Percentiles rank a stretch among this genome's conserved stretches.
These are phyloP conservation scores for Yarrowia osloensis DNA, from an alignment of 805 yeast species.

Conservation along the genomic window DNA sequence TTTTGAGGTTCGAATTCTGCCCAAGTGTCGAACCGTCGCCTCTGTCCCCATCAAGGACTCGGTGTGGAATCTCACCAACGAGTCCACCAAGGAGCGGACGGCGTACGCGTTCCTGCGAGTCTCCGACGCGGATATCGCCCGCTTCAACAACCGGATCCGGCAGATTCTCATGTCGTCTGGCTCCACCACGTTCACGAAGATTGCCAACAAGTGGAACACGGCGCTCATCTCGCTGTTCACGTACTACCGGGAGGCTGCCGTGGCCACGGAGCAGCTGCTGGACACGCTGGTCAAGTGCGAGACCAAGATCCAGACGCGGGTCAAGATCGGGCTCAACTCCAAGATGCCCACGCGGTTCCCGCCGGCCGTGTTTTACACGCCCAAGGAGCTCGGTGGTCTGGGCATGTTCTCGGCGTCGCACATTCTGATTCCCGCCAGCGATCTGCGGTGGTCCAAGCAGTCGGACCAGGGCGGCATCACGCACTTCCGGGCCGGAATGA, in stretches of 20 bases:
- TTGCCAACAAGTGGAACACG: constrained; percentile 95
- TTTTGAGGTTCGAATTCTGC: constrained; percentile 86
- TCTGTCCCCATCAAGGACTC: constrained; percentile 68
- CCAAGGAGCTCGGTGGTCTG: constrained; percentile 94
- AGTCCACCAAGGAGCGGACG: constrained; percentile 74
- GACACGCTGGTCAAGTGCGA: constrained; percentile 88
- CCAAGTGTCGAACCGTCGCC: constrained; percentile 63
- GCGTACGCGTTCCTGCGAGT: constrained; percentile 88
- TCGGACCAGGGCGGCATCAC: constrained; percentile 87
- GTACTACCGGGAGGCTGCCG: constrained; percentile 90
- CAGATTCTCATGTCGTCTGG: constrained; percentile 95
- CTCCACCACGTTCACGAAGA: constrained; percentile 89
- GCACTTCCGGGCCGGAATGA: constrained; percentile 92
- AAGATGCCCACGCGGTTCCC: constrained; percentile 99
- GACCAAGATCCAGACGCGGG: constrained; percentile 89
- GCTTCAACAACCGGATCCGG: constrained; percentile 79
- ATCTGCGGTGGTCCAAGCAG: constrained; percentile 85
- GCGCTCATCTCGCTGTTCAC: constrained; percentile 83
- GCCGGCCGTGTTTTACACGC: constrained; percentile 97
- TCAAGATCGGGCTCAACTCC: constrained; percentile 91
- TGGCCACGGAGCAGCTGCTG: constrained; percentile 73
- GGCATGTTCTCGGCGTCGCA: constrained; percentile 99
- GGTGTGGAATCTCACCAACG: constrained; percentile 83
- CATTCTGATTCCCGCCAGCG: constrained; percentile 90
- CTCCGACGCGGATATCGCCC: constrained; percentile 73